Conservation (phyloP, 78 protist genomes). For the Mastigamoeba balamuthi region DNA sequence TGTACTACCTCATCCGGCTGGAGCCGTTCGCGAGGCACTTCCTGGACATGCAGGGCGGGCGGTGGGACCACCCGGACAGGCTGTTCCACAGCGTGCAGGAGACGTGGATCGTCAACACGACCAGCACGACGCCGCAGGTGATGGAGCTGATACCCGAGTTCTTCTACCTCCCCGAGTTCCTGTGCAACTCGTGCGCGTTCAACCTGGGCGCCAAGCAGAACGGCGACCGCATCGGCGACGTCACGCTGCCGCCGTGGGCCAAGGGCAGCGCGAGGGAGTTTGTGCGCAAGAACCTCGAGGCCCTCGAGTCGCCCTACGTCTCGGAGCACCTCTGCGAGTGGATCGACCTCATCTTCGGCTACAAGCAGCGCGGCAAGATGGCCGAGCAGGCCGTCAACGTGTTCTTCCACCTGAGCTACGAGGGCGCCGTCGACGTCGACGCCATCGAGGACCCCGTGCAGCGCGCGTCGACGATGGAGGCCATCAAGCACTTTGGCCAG, state of each 20-base stretch:
- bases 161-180: conserved; percentile 41
- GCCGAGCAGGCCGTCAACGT: conserved; percentile 66
- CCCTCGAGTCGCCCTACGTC: conserved; percentile 82
- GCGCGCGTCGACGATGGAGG: conserved; percentile 54
- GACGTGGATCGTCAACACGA: conserved; percentile 47
- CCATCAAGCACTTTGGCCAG: conserved; percentile 93
- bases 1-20: conserved; percentile 79
- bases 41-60: conserved; percentile 71
- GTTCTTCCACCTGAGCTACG: conserved; percentile 85
- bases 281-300: conserved; percentile 33
- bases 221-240: conserved; percentile 52
- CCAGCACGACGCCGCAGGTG: conserved; percentile 38
- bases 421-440: conserved; percentile 75
- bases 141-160: conserved; percentile 92
- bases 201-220: conserved; percentile 60
- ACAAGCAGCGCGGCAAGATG: conserved; percentile 73
- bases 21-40: conserved; percentile 85
- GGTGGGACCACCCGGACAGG: conserved; percentile 89
- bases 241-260: conserved; percentile 94
- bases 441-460: conserved; percentile 63
- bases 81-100: conserved; percentile 58
- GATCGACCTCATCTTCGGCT: conserved; percentile 96
- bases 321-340: conserved; percentile 73
- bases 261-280: conserved; percentile 45
- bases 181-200: conserved; percentile 34